These are phyloP conservation scores for Salvia hispanica DNA, from an alignment of 257 asterid genomes.

Conservation along the genomic window DNA sequence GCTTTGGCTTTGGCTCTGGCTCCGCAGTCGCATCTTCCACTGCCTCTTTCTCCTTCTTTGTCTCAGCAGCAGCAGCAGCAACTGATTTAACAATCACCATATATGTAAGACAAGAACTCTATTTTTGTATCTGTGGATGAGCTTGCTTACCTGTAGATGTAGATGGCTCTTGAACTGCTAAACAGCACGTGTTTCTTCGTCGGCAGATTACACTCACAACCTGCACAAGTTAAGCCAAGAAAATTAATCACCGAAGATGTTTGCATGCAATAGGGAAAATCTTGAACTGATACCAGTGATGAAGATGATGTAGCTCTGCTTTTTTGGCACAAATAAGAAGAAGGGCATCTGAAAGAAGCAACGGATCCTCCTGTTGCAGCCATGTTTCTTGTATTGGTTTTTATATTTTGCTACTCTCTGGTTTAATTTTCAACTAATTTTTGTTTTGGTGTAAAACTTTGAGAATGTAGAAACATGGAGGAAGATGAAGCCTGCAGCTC, in stretches of 20 bases:
- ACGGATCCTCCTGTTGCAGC: constrained; percentile 46
- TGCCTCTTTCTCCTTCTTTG: constrained; percentile 54
- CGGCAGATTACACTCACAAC: constrained; percentile 29
- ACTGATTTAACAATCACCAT: constrained; percentile 49
- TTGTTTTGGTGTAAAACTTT: constrained; percentile 1
- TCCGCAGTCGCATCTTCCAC: constrained; percentile 30
- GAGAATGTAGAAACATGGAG: constrained; percentile 30
- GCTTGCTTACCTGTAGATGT: constrained; percentile 39
- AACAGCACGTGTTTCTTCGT: constrained; percentile 35
- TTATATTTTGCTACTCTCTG: constrained; percentile 10
- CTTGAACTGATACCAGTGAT: constrained; percentile 32
- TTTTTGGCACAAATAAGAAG: constrained; percentile 42
- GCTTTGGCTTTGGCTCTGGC: constrained; percentile 47
- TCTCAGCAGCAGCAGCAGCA: constrained; percentile 48
- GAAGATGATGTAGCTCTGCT: constrained; percentile 31
- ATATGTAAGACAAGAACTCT: neutral
- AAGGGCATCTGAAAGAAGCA: constrained; percentile 46
- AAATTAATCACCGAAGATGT: neutral
- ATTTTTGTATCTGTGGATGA: no score
- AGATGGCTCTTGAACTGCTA: constrained; percentile 50
- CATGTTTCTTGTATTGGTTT: constrained; percentile 32
- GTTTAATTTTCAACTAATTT: neutral
- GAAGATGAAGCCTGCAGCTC: constrained; percentile 33
- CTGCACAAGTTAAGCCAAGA: constrained; percentile 20
- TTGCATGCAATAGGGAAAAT: constrained; percentile 7